A percentile compares a stretch with the other conserved stretches of the same genome.
phyloP scores from a whole-genome alignment of 257 asterid genomes.

The Capsicum pubescens region DNA sequence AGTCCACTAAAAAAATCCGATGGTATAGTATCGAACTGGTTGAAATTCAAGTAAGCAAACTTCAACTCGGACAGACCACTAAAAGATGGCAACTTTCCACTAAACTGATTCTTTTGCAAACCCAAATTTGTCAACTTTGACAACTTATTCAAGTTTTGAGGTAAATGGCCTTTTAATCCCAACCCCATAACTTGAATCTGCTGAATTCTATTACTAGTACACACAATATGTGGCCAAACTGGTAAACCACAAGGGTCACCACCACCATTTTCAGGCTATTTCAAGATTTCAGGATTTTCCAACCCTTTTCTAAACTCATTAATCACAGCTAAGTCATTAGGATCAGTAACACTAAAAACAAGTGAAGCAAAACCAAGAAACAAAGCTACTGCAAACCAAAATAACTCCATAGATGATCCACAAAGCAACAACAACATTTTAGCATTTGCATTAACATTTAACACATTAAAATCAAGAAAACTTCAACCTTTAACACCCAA shows the following conservation, averaged over 20 bases:
- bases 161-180: slow-evolving; percentile 80
- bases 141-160: slow-evolving; percentile 63
- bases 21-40: slow-evolving; percentile 72
- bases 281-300: slow-evolving; percentile 69
- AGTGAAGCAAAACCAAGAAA: slow-evolving; percentile 42
- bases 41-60: slow-evolving; percentile 78
- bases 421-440: slow-evolving; percentile 30
- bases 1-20: slow-evolving; percentile 82
- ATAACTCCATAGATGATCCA: slow-evolving; percentile 50
- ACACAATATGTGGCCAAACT: slow-evolving; percentile 70
- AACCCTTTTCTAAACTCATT: slow-evolving; percentile 64
- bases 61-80: slow-evolving; percentile 67
- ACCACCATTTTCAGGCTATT: slow-evolving; percentile 65
- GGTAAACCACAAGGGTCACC: slow-evolving; percentile 90
- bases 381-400: slow-evolving; percentile 29
- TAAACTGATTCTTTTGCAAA: slow-evolving; percentile 67
- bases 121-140: slow-evolving; percentile 68
- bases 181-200: slow-evolving; percentile 86
- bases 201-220: slow-evolving; percentile 57
- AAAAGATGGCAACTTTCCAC: slow-evolving; percentile 76
- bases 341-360: slow-evolving; percentile 60
- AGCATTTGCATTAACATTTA: slow-evolving; percentile 38
- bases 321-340: slow-evolving; percentile 64
- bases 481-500: background rate
- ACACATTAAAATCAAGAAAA: slow-evolving; percentile 31